Base-by-base conservation (phyloP, 2,329 filamentous ascomycete genomes). In the Exophiala alcalophila region DNA sequence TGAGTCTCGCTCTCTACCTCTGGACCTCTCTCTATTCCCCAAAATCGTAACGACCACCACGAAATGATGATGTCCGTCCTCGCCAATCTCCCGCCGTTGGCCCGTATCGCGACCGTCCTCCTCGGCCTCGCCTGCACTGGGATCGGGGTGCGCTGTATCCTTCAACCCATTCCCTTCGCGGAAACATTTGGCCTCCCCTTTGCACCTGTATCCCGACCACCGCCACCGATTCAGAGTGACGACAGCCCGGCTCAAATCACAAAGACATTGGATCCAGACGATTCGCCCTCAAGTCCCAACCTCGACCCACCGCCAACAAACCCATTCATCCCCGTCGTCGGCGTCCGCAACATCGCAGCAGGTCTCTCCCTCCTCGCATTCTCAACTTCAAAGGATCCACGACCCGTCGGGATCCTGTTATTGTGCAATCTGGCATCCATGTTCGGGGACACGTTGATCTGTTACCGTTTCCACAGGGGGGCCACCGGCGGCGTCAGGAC, bases 391-490 rank as follows among this genome's bases (percentile, higher is more conserved):
- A 10, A 25, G 11, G 24, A 32, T 4, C 18, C 7, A 7, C 38
- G 27, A 7, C 14, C 38, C 7, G 27, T 29, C 5, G 38, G 38
- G 5, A 12, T 40, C 11, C 19, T 40, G 7, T 20, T 44, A n/a
- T 19, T 30, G 9, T 44, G 40, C 11, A 44, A 44, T 21, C 32
- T 32, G 5, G 28, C 33, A n/a, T 31, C 25, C n/a, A 40, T 40
- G 38, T 10, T 29, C 4, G 38, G 38, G 4, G 38, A 40, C 18
- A 31, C 29, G 19, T 6, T 40, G 4, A 20, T 32, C 6, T 33
- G 28, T 33, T 29, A 30, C 19, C 28, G 38, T 10, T 8, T 26
- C 10, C n/a, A n/a, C n/a, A n/a, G n/a, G n/a, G 38, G 38, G 5
- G 33, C 19, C 3, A 8, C 14, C 4, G 38, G 38, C 8, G 32